Conservation (phyloP, 2,329 filamentous ascomycete genomes). For the Aspergillus fumigatiaffinis region DNA sequence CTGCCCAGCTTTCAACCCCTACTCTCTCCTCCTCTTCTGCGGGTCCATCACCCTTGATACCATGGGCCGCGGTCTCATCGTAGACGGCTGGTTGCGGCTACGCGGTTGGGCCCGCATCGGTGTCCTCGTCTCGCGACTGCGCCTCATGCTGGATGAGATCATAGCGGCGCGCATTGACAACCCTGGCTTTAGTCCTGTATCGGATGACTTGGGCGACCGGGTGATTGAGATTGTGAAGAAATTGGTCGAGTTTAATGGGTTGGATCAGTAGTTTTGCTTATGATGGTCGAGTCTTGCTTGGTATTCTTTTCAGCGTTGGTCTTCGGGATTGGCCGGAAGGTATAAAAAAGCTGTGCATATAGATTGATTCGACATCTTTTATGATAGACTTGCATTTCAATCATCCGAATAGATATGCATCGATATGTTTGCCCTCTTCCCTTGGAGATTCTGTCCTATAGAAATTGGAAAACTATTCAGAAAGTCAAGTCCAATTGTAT, state of each 20-base stretch:
- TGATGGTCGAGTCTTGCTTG: background rate
- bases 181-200: conserved; percentile 55
- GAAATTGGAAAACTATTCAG: background rate
- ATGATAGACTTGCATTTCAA: background rate
- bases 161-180: conserved; percentile 78
- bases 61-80: conserved; percentile 75
- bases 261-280: conserved; percentile 53
- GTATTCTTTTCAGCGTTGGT: background rate
- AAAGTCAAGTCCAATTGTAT: conserved; percentile 5
- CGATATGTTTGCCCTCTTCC: background rate
- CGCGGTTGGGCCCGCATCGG: conserved; percentile 94
- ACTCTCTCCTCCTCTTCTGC: conserved; percentile 81
- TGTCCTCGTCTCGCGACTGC: conserved; percentile 76
- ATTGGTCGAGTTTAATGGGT: conserved; percentile 83
- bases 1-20: conserved; percentile 69
- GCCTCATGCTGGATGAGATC: conserved; percentile 81
- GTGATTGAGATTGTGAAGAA: conserved; percentile 74
- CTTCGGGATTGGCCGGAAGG: background rate
- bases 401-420: background rate
- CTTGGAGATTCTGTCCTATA: background rate
- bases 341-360: background rate
- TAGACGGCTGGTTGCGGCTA: conserved; percentile 85
- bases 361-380: background rate
- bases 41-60: conserved; percentile 84
- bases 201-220: conserved; percentile 26